Base-by-base conservation (phyloP, 371 early-diverging fungal genomes). In the Mortierella sp. region DNA sequence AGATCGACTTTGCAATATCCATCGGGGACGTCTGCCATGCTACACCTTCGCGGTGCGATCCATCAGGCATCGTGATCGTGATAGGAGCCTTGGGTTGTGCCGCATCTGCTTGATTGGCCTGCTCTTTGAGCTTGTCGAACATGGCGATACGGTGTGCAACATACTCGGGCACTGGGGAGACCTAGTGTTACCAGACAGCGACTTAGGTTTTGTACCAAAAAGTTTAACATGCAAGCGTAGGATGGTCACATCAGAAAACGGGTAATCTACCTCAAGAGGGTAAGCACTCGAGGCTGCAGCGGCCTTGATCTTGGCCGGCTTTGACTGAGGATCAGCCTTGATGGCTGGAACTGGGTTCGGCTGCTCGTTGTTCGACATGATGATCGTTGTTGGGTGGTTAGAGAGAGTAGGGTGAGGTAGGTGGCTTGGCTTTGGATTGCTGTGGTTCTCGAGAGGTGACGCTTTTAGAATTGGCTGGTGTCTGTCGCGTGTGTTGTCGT, bases 11-110 rank as follows among this genome's bases (percentile, higher is more conserved):
- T 13, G 98, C 99, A 81, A 99, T 92, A 27, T 91, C 91, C 86
- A 98, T 84, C 10, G 99, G 98, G 4, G 95, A 92, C 44, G 99
- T 98, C 76, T 98, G 96, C 93, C 94, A 98, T 12, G 98, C 82
- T 31, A 78, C 87, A 45, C 95, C 99, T 61, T 92, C 92, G 63
- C 92, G 89, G 39, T 79, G 79, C 21, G 88, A 82, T 24, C 95
- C 97, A 68, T 98, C 96, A 21, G 96, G 95, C 41, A 99, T 86
- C 49, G 93, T 93, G 64, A 99, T 85, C 46, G 86, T 86, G 81
- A 99, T 98, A 43, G 89, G 81, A 54, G 84, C 90, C 25, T 95
- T 91, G n/a, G 95, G 93, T 72, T 93, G 85, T 22, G 85, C 94
- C 94, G 92, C 92, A 62, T 91, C 81, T 24, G 87, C 87, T n/a